Percentiles rank a stretch among this genome's conserved stretches.
Conservation (phyloP, 2,329 filamentous ascomycete species). For the Trichoderma atroviride region DNA sequence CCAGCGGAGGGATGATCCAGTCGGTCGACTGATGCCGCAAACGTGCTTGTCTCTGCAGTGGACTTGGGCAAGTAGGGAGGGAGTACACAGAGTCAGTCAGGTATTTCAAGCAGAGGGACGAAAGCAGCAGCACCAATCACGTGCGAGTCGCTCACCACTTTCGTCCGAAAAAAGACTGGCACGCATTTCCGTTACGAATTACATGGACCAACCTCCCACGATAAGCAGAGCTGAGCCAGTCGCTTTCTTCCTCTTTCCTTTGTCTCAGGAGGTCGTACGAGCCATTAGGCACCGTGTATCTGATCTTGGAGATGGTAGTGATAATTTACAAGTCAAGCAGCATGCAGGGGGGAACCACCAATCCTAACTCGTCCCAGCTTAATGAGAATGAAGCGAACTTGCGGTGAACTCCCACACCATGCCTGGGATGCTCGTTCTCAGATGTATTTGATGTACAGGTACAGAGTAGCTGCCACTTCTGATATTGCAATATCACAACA, state of each 20-base stretch:
- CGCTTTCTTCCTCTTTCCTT: background rate
- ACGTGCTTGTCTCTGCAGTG: background rate
- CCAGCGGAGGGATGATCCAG: background rate
- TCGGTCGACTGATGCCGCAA: background rate
- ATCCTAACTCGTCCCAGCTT: background rate
- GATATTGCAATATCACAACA: background rate
- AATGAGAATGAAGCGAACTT: constrained; percentile 11
- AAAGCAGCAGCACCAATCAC: background rate
- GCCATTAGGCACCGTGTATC: background rate
- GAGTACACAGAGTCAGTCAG: background rate
- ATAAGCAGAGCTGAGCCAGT: background rate
- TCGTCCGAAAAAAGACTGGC: background rate
- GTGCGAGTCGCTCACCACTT: background rate
- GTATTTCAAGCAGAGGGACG: background rate
- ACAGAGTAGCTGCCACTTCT: background rate
- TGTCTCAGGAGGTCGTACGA: background rate
- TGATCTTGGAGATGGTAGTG: background rate
- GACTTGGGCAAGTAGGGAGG: background rate
- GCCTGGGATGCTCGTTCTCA: background rate
- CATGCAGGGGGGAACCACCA: background rate
- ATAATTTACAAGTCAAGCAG: background rate
- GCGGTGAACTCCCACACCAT: constrained; percentile 6
- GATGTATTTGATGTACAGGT: background rate
- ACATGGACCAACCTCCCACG: background rate
- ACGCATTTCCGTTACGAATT: constrained; percentile 1